Base-by-base conservation (phyloP, 208 protist genomes). In the Trypanosoma avium region DNA sequence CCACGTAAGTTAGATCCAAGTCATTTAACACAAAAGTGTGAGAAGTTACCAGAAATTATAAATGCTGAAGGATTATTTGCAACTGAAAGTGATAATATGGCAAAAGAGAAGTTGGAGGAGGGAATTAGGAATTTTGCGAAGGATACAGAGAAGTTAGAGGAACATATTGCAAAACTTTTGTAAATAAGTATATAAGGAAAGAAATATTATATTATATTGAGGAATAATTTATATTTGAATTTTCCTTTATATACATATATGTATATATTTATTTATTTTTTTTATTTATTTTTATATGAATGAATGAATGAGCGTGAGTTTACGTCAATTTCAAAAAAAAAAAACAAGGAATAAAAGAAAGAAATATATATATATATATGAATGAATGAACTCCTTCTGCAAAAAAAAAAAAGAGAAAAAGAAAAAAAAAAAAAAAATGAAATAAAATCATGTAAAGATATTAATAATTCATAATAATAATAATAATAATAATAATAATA, bases 91-190 rank as follows among this genome's bases (percentile, higher is more conserved):
- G 88, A 99, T 75, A 74, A 81, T n/a, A 99, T 99, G 97, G 98
- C 97, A 27, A 94, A 97, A n/a, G 95, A 98, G 57, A 99, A 99
- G 82, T 91, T 99, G 22, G 59, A 93, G 26, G 97, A 99, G 67
- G 98, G 98, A 54, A 98, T 99, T 67, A 78, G 97, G 56, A 94
- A 95, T 66, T 99, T 99, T 82, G 74, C 88, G 43, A 82, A 76
- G 48, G 98, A 99, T 73, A 87, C 87, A 8, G 48, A 84, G 55
- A 97, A 96, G 78, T 84, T 98, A 5, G 86, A 93, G 69, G 45
- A 58, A 8, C 74, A 81, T 40, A 92, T 98, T 35, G 55, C 50
- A 32, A 70, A 75, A 59, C 81, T 78, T 53, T 38, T 93, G 65
- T 89, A 79, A 72, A 48, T 27, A 10, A n/a, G n/a, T n/a, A n/a